Evolutionary conservation across 371 early-diverging fungal genomes (phyloP), one percentile per base, ranked within the genome.

Genomic region (Mortierella sp.): DNA sequence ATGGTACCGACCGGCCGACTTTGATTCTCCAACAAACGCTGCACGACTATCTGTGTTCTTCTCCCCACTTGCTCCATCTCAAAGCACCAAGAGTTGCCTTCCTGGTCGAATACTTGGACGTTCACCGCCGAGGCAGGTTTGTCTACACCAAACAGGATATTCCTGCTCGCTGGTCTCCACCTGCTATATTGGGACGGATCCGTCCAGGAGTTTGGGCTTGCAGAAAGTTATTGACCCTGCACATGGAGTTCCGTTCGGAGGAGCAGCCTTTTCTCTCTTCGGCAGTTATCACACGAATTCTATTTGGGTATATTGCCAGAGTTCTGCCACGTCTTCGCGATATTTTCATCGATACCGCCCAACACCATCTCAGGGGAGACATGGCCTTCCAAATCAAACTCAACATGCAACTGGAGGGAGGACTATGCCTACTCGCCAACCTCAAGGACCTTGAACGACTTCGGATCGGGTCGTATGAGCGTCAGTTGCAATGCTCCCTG

Each of bases 121-220:
- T 64, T 16, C 19, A 64, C 40, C 8, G 34, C 34, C 34, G 64
- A 64, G 64, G 64, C 5, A 37, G 31, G 21, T 64, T 64, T 16
- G 13, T 8, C 1, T 64, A 64, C 37, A 37, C 64, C 64, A 64
- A 64, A 64, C 64, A 64, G 24, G 64, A 64, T 34, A 19, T 0
- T 31, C 40, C 6, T 19, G 21, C 34, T 5, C 8, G 19, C 16
- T 2, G 28, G 19, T 61, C 61, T 21, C 37, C 34, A 37, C 37
- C 64, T 24, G 64, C 6, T 64, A 34, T 5, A 21, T 37, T 5
- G 37, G 40, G 64, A 37, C 34, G 21, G 2, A 37, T 64, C 40
- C 64, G 64, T 37, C 37, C 64, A 64, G 64, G 64, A 64, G 64
- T 64, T 40, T 64, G 64, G 64, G 64, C 64, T 64, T 64, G 64